Base-by-base conservation (phyloP, 768 basidiomycete species). In the Pulveroboletus sp. region DNA sequence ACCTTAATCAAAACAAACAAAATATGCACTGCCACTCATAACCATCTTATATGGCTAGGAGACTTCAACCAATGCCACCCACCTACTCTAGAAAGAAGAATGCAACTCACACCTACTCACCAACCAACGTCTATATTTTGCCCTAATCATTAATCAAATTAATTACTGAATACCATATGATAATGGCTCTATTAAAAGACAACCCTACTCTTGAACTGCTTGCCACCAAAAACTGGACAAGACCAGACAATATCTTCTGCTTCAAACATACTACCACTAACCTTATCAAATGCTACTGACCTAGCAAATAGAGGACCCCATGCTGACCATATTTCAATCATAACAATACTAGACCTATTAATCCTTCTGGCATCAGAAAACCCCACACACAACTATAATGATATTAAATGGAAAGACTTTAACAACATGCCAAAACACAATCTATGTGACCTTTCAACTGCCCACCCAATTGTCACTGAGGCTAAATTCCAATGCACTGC, bases 191-290 rank as follows among this genome's bases (percentile, higher is more conserved):
- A 4, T 64, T 62, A 2, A 54, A 60, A 31, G 58, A 50, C n/a
- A 47, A 65, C 4, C 68, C 61, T 8, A 73, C 63, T 0, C 59
- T 70, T 0, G 22, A 54, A 44, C 42, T 53, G 0, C 47, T 43
- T 2, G 19, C 20, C 4, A 59, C 60, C n/a, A 53, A 53, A n/a
- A 69, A 69, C 45, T 60, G 57, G 49, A 72, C 70, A 0, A 19
- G 71, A 4, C 63, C 64, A 0, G 71, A 73, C 54, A 74, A 75
- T 23, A 60, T 74, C 0, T 73, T 68, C 40, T 53, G 57, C 20
- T n/a, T n/a, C n/a, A n/a, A n/a, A n/a, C n/a, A n/a, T n/a, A n/a
- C n/a, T n/a, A n/a, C n/a, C n/a, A n/a, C n/a, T n/a, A n/a, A n/a
- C n/a, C n/a, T n/a, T n/a, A n/a, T n/a, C n/a, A n/a, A n/a, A n/a